Percentiles rank a stretch among this genome's conserved stretches.
Evolutionary conservation across 345 rosid genomes (phyloP).

Genomic region (Kernera saxatilis): DNA sequence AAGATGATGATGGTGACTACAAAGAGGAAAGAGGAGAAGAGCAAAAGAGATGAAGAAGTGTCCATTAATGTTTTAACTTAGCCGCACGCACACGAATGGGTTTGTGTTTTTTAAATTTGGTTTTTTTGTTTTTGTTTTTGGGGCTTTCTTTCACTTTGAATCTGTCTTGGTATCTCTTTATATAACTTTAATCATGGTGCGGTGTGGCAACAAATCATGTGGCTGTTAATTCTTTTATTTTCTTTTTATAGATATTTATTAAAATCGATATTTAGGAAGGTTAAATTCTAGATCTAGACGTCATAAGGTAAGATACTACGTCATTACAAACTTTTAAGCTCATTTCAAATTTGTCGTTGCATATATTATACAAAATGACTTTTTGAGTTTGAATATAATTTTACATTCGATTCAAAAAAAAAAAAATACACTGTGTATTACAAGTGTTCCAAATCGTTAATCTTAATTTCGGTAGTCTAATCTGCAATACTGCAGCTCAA

Average conservation of each 20-base stretch:
- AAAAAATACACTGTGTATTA: too few species aligned
- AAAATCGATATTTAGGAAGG: not conserved
- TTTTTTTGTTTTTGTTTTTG: not conserved
- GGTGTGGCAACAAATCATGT: slow-evolving; percentile 32
- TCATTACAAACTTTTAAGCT: too few species aligned
- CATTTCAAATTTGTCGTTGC: too few species aligned
- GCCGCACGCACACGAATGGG: slow-evolving; percentile 31
- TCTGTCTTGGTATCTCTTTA: slow-evolving; percentile 24
- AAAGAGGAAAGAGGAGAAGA: slow-evolving; percentile 23
- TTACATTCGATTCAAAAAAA: too few species aligned
- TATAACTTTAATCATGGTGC: slow-evolving; percentile 33
- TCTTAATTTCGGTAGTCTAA: not conserved
- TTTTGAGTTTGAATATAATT: too few species aligned
- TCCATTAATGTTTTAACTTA: slow-evolving; percentile 31
- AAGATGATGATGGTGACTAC: slow-evolving; percentile 29
- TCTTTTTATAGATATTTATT: not conserved
- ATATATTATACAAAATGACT: too few species aligned
- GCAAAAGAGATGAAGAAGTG: slow-evolving; percentile 32
- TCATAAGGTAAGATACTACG: not conserved
- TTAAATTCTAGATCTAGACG: not conserved
- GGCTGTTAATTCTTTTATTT: slow-evolving; percentile 11
- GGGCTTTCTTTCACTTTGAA: slow-evolving; percentile 30
- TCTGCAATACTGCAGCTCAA: not conserved
- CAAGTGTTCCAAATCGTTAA: too few species aligned
- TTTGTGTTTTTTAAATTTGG: slow-evolving; percentile 5